Base-by-base conservation (phyloP, 176 grass and related monocot genomes). In the Luzula sylvatica region DNA sequence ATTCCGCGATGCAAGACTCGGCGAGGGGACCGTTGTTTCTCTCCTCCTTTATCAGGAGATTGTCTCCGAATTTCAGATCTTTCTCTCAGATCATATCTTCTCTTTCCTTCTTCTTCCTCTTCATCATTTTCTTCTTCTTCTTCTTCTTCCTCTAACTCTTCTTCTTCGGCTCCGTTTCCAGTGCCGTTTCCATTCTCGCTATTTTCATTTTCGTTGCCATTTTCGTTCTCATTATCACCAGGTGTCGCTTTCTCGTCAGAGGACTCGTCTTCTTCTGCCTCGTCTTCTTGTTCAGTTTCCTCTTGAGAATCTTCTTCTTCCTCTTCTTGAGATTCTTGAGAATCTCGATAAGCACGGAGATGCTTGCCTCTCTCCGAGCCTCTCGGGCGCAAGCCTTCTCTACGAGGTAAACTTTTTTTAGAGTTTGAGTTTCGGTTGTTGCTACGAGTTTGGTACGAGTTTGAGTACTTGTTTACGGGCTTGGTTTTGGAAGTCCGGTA, bases 61-160 rank as follows among this genome's bases (percentile, higher is more conserved):
- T 73, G 56, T 67, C 86, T 83, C 53, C 78, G 77, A 67, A 86
- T 77, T 62, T 98, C 93, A 49, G 86, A 53, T 51, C 93, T 85
- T 11, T 98, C 73, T 48, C 93, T 71, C 53, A 98, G 53, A 65
- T 98, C 93, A 87, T 98, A 98, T 60, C 74, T 82, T 61, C 75
- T 87, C 60, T 78, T 83, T 51, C 75, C 93, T 76, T 98, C 85
- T 69, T 87, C 85, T 43, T 87, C 93, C 76, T 88, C 90, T 45
- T 90, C 93, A 3, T 82, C 82, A 26, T 98, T 81, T 74, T 98
- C 93, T 58, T 98, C 93, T 65, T 98, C 93, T 43, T 73, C 92
- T 75, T 94, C 87, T 69, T 52, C 87, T 5, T 61, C 69, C 32
- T 72, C 69, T 28, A 53, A 54, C 30, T 50, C 69, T 29, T 72